phyloP scores from a whole-genome alignment of 2,329 filamentous ascomycete species.

The Hypocreales sp. region DNA sequence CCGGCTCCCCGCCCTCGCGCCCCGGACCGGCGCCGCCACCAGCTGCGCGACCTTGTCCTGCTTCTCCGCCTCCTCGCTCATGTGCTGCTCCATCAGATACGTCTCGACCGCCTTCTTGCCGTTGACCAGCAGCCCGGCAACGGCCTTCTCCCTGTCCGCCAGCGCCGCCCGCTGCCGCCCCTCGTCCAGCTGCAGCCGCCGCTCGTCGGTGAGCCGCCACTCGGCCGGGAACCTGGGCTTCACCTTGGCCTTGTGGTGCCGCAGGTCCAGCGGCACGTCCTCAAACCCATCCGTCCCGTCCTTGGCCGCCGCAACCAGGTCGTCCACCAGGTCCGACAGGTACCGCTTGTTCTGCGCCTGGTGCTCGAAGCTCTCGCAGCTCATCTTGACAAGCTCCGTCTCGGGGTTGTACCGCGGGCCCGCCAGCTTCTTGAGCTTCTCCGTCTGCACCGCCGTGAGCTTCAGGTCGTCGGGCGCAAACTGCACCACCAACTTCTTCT shows the following conservation, averaged over 20 bases:
- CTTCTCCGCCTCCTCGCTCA: conserved; percentile 17
- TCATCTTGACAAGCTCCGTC: conserved; percentile 72
- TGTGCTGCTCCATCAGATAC: conserved; percentile 13
- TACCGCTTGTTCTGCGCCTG: conserved; percentile 97
- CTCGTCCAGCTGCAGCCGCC: conserved; percentile 48
- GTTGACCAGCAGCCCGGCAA: conserved; percentile 42
- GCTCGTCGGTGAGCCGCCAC: conserved; percentile 65
- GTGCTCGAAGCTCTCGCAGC: conserved; percentile 74
- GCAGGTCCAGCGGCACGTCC: conserved; percentile 77
- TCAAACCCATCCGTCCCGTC: conserved; percentile 68
- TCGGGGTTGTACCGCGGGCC: conserved; percentile 80
- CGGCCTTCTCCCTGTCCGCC: conserved; percentile 36
- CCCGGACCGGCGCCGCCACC: conserved; percentile 11
- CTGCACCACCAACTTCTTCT: conserved; percentile 87
- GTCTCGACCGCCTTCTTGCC: conserved; percentile 33
- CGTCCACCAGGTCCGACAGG: conserved; percentile 62
- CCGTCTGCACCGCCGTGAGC: conserved; percentile 49
- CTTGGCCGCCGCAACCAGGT: conserved; percentile 60
- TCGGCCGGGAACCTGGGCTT: conserved; percentile 61
- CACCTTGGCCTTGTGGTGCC: conserved; percentile 62
- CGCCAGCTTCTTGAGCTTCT: conserved; percentile 77
- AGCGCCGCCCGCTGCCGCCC: conserved; percentile 34
- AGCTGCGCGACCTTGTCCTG: conserved; percentile 14
- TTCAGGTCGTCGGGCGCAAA: conserved; percentile 63
- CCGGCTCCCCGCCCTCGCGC: conserved; percentile 6